phyloP scores from a whole-genome alignment of 2,329 filamentous ascomycete species.

The Aspergillus brunneoviolaceus region DNA sequence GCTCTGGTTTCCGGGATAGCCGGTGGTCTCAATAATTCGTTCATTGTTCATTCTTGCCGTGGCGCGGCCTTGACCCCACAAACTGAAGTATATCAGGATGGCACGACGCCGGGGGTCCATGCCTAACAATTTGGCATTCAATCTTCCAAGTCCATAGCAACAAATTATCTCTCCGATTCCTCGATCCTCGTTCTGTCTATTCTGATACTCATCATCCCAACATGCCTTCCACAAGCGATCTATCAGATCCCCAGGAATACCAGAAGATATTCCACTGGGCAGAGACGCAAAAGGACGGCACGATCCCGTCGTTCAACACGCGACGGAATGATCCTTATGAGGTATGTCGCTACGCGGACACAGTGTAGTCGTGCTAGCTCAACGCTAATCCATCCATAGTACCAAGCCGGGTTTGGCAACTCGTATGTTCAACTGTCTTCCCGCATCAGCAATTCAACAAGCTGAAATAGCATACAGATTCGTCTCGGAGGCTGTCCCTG shows the following conservation, averaged over 20 bases:
- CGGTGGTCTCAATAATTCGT: background rate
- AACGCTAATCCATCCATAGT: constrained; percentile 34
- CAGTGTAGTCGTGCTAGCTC: background rate
- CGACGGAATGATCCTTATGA: constrained; percentile 57
- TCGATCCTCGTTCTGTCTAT: background rate
- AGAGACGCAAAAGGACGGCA: constrained; percentile 59
- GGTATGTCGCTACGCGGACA: constrained; percentile 27
- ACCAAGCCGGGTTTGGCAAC: constrained; percentile 60
- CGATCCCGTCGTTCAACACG: constrained; percentile 55
- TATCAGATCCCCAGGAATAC: constrained; percentile 42
- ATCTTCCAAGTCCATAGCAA: background rate
- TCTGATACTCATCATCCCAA: constrained; percentile 3
- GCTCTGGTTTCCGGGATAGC: background rate
- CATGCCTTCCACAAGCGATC: constrained; percentile 27
- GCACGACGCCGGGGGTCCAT: background rate
- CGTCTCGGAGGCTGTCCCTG: constrained; percentile 39
- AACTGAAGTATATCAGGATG: constrained; percentile 11
- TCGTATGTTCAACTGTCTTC: constrained; percentile 28
- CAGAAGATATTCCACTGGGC: constrained; percentile 59
- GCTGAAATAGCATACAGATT: constrained; percentile 34
- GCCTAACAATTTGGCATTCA: background rate
- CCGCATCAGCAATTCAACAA: constrained; percentile 21
- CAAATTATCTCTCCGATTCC: background rate
- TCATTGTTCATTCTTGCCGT: background rate
- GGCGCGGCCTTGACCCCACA: constrained; percentile 8